A percentile compares a stretch with the other conserved stretches of the same genome.
Evolutionary conservation across 2,329 filamentous ascomycete genomes (phyloP).

Genomic region (Colletotrichum neosansevieriae): DNA sequence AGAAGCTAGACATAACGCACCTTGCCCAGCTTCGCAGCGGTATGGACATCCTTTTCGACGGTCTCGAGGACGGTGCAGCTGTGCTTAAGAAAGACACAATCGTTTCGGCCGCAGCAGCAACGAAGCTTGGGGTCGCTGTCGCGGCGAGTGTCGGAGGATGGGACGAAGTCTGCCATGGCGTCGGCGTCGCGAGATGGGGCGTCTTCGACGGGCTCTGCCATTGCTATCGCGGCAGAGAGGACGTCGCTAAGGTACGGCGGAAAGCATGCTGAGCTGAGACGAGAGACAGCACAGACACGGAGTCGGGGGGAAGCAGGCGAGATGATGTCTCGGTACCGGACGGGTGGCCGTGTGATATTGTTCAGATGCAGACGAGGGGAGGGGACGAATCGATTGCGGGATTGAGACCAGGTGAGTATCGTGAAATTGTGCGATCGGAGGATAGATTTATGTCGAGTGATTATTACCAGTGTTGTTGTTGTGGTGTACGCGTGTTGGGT

Average conservation of each 20-base stretch:
- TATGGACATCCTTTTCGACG: slow-evolving; percentile 88
- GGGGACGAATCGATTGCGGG: slow-evolving; percentile 1
- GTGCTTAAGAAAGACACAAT: slow-evolving; percentile 84
- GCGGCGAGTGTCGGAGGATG: slow-evolving; percentile 21
- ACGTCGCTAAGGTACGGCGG: slow-evolving; percentile 19
- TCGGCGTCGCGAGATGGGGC: slow-evolving; percentile 28
- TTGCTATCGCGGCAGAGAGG: slow-evolving; percentile 36
- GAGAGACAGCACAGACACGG: slow-evolving; percentile 22
- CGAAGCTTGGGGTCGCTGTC: slow-evolving; percentile 54
- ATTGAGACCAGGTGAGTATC: not conserved
- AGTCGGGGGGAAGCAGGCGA: slow-evolving; percentile 8
- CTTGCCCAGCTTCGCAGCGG: slow-evolving; percentile 90
- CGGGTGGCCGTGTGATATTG: not conserved
- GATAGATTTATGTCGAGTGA: slow-evolving; percentile 28
- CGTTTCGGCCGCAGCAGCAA: slow-evolving; percentile 88
- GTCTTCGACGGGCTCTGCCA: slow-evolving; percentile 36
- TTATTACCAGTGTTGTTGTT: not conserved
- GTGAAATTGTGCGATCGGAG: slow-evolving; percentile 18
- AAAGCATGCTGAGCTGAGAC: slow-evolving; percentile 35
- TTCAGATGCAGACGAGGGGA: not conserved
- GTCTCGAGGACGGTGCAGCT: slow-evolving; percentile 83
- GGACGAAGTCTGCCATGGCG: slow-evolving; percentile 40
- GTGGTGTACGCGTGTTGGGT: slow-evolving; percentile 12
- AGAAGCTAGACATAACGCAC: slow-evolving; percentile 67
- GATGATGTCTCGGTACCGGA: slow-evolving; percentile 18